Conservation (phyloP, 371 early-diverging fungal species). For the Dentiscutata heterogama region DNA sequence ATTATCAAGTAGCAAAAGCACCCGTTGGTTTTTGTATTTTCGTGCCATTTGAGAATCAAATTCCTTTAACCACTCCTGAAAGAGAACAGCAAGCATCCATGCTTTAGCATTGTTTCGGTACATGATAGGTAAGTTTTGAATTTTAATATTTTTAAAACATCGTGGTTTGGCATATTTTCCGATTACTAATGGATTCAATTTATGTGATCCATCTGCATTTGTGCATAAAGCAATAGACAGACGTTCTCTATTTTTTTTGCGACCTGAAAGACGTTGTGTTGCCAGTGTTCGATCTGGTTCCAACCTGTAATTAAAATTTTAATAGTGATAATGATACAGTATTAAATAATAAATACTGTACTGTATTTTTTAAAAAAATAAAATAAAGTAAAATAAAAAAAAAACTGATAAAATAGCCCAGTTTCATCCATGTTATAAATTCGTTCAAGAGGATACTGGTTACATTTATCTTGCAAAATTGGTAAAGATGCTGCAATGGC, state of each 20-base stretch:
- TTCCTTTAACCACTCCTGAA: slow-evolving; percentile 31
- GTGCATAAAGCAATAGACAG: slow-evolving; percentile 35
- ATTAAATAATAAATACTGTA: too few species aligned
- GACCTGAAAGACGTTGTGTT: slow-evolving; percentile 26
- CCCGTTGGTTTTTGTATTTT: background rate
- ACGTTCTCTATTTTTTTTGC: slow-evolving; percentile 42
- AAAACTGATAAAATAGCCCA: background rate
- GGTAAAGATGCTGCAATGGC: background rate
- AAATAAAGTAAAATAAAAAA: background rate
- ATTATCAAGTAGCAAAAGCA: background rate
- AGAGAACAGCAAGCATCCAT: slow-evolving; percentile 35
- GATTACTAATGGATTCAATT: slow-evolving; percentile 9
- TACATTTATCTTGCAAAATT: slow-evolving; percentile 28
- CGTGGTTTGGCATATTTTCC: slow-evolving; percentile 37
- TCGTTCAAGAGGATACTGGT: slow-evolving; percentile 1
- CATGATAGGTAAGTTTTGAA: slow-evolving; percentile 23
- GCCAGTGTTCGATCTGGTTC: slow-evolving; percentile 32
- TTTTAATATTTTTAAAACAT: slow-evolving; percentile 24
- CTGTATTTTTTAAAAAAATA: background rate
- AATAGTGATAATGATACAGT: too few species aligned
- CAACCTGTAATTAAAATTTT: slow-evolving; percentile 14
- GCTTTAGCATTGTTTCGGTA: slow-evolving; percentile 32
- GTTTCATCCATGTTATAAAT: slow-evolving; percentile 38
- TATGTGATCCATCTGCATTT: background rate
- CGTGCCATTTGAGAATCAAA: background rate